Base-by-base conservation (phyloP, 495 filamentous ascomycete species). In the Hypomontagnella monticulosa region DNA sequence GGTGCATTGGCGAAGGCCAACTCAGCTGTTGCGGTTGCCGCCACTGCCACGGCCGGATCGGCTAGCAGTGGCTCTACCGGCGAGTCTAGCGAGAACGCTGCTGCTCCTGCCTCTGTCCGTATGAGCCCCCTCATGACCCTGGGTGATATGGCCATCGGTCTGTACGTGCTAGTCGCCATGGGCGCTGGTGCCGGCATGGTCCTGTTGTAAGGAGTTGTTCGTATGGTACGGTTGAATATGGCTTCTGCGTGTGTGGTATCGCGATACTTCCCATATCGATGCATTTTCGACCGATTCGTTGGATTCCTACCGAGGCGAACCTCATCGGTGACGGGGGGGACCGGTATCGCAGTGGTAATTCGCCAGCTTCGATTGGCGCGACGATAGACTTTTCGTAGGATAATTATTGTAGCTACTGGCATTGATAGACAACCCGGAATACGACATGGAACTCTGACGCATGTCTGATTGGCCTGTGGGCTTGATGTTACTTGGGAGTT, bases 121-220 rank as follows among this genome's bases (percentile, higher is more conserved):
- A 80, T 77, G 47, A 80, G 84, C 41, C 81, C 84, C 53, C 69
- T 82, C 38, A 81, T 93, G 46, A 78, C 83, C 49, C 73, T 89
- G 57, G 90, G 90, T 32, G 75, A 84, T 59, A 75, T 91, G 75
- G 86, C 85, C 43, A 63, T 93, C 15, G 87, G 89, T 67, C 80
- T 85, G 6, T 96, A 94, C 70, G 71, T 89, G 27, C 67, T 89
- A 37, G 84, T 84, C 32, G 91, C 91, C 20, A 77, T 87, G 69
- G 75, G 86, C 27, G 84, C 88, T 36, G 92, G 91, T 70, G 84
- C 81, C 54, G 87, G 84, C 51, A 93, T 96, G 91, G 80, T 94
- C 55, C 70, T 93, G 67, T 76, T 96, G 76, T 96, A 89, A 84
- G 14, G 19, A 18, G 34, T 30, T 42, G 5, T 53, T 30, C 32